Evolutionary conservation across 345 rosid species (phyloP), one percentile per base, ranked within the genome.

Genomic region (Barbarea vulgaris): DNA sequence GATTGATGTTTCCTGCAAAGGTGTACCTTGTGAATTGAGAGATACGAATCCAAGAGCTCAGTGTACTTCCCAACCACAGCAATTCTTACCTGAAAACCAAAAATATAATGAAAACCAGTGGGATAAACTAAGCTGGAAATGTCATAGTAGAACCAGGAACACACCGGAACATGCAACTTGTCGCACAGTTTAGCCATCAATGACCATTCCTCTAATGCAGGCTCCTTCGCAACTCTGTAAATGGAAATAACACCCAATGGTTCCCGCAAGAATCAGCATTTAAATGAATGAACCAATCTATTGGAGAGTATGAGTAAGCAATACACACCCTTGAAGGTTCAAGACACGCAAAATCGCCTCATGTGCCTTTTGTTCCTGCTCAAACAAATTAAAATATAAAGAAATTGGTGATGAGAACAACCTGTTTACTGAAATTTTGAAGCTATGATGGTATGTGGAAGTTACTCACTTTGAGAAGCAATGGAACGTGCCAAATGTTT

Each of bases 31-130:
- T 83, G 52, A 34, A 96, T 80, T 44, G 99, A 96, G 46, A 96
- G 97, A 84, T 96, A 96, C 0, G 98, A 80, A 85, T 96, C 99
- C 5, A 96, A 83, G 69, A 88, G 93, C 36, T 86, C 91, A 1
- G 96, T 93, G 78, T 96, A 96, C 79, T 96, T 96, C 53, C 99
- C 99, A 67, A 96, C 98, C 84, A 96, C 70, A 46, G 97, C 99
- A 70, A 96, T 89, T 84, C 76, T 88, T 60, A 93, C 99, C 99
- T 93, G 84, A 37, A 83, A 65, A 60, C 39, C 24, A 47, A 55
- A 15, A 2, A 70, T 30, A 58, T 54, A 36, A 25, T 71, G 39
- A 51, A 27, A 28, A 76, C 59, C 36, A 46, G 42, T 13, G 33
- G 47, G 37, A 54, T 55, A 65, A 36, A 55, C 31, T 64, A 67